Conservation (phyloP, 2,329 filamentous ascomycete species). For the Penicillium decumbens region DNA sequence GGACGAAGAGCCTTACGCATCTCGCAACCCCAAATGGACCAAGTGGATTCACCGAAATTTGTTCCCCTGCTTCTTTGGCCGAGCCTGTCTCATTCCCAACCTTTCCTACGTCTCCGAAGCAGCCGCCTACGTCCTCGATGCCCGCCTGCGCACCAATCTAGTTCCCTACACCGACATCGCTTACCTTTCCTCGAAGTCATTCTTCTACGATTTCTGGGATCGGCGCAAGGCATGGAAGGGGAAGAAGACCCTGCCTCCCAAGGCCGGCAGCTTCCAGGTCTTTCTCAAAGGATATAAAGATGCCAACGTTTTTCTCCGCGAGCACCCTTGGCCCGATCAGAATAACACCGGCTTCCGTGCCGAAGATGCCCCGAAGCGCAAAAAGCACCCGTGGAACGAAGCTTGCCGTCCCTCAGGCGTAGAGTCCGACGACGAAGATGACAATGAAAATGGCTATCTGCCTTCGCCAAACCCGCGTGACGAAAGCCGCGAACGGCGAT, state of each 20-base stretch:
- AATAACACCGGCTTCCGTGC: slow-evolving; percentile 64
- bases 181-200: slow-evolving; percentile 88
- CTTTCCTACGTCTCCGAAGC: slow-evolving; percentile 97
- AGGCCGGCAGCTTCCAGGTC: slow-evolving; percentile 93
- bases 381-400: slow-evolving; percentile 72
- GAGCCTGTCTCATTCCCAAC: slow-evolving; percentile 94
- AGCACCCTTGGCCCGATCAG: slow-evolving; percentile 96
- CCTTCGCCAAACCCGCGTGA: slow-evolving; percentile 43
- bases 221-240: slow-evolving; percentile 81
- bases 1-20: slow-evolving; percentile 96
- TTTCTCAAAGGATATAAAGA: slow-evolving; percentile 97
- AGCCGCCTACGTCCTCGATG: slow-evolving; percentile 90
- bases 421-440: slow-evolving; percentile 59
- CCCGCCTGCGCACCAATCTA: slow-evolving; percentile 80
- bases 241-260: slow-evolving; percentile 78
- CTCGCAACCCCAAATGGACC: slow-evolving; percentile 97
- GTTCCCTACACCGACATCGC: slow-evolving; percentile 97
- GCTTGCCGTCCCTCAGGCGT: slow-evolving; percentile 67
- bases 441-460: slow-evolving; percentile 44
- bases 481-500: slow-evolving; percentile 49
- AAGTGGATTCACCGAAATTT: slow-evolving; percentile 99
- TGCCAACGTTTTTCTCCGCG: slow-evolving; percentile 88
- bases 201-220: slow-evolving; percentile 98
- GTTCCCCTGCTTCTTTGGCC: slow-evolving; percentile 94
- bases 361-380: slow-evolving; percentile 62